A percentile compares a stretch with the other conserved stretches of the same genome.
Evolutionary conservation across 208 protist genomes (phyloP).

Genomic region (Trypanosoma congolense): DNA sequence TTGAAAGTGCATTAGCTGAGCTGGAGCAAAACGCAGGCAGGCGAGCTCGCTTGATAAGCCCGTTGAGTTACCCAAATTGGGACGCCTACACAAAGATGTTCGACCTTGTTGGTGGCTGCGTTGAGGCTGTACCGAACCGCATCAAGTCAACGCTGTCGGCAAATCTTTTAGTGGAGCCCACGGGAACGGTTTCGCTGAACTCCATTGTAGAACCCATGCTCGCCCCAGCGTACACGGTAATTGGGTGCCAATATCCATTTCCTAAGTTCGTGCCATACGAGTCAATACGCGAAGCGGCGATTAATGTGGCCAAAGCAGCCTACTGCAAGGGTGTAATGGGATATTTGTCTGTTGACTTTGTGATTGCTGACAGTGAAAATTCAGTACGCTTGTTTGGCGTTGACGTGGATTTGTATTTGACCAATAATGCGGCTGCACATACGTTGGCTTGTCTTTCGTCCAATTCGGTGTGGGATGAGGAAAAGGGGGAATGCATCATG

Average conservation of each 20-base stretch:
- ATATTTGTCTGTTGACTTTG: conserved; percentile 87
- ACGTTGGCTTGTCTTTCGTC: conserved; percentile 43
- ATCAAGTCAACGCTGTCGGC: conserved; percentile 51
- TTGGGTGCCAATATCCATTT: conserved; percentile 68
- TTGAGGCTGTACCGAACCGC: conserved; percentile 81
- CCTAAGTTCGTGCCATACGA: conserved; percentile 46
- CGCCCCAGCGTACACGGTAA: conserved; percentile 77
- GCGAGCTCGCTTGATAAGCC: conserved; percentile 72
- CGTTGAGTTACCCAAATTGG: conserved; percentile 78
- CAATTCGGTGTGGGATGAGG: conserved; percentile 31
- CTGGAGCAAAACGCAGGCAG: conserved; percentile 63
- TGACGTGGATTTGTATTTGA: conserved; percentile 84
- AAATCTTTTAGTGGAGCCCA: conserved; percentile 83
- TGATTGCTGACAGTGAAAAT: conserved; percentile 29
- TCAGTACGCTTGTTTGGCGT: conserved; percentile 66
- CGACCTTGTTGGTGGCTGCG: conserved; percentile 69
- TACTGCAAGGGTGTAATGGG: conserved; percentile 82
- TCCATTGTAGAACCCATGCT: conserved; percentile 87
- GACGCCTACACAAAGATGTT: conserved; percentile 68
- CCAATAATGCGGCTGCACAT: conserved; percentile 79
- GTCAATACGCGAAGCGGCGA: conserved; percentile 56
- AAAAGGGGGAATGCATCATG: conserved; percentile 19
- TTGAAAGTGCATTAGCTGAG: conserved; percentile 45
- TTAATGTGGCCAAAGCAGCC: conserved; percentile 63
- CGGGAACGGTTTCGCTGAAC: conserved; percentile 62